Percentiles rank a stretch among this genome's conserved stretches.
Conservation (phyloP, 495 filamentous ascomycete species). For the Astrocystis sublimbata region DNA sequence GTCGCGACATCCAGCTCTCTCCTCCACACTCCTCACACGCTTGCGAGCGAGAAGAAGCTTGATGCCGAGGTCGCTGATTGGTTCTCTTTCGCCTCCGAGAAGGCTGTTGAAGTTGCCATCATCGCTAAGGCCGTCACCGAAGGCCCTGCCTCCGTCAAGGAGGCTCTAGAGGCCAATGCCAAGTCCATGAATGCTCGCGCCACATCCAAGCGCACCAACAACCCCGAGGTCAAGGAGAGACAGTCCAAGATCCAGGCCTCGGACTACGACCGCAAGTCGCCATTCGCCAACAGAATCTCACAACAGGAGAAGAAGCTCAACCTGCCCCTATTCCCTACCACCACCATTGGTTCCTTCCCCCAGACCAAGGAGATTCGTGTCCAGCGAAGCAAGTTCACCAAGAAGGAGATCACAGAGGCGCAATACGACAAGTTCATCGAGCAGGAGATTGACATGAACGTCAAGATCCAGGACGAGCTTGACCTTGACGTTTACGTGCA, state of each 20-base stretch:
- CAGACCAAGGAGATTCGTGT: conserved; percentile 98
- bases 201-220: conserved; percentile 90
- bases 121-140: conserved; percentile 96
- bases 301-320: conserved; percentile 85
- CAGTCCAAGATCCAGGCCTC: conserved; percentile 80
- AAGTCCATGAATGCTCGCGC: conserved; percentile 86
- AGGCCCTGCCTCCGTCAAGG: conserved; percentile 79
- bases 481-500: conserved; percentile 95
- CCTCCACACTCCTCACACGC: conserved; percentile 95
- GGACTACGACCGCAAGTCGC: conserved; percentile 88
- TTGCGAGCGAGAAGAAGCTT: conserved; percentile 96
- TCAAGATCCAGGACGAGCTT: conserved; percentile 97
- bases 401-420: conserved; percentile 87
- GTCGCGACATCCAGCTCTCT: conserved; percentile 96
- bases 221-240: conserved; percentile 92
- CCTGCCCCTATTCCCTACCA: conserved; percentile 96
- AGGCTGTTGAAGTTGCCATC: conserved; percentile 83
- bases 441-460: conserved; percentile 89
- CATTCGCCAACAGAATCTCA: conserved; percentile 77
- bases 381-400: conserved; percentile 95
- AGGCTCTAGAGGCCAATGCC: conserved; percentile 89
- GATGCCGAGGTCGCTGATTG: conserved; percentile 89
- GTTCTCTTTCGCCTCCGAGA: conserved; percentile 98
- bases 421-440: conserved; percentile 98
- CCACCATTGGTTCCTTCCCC: conserved; percentile 98